Conservation (phyloP, 1,284 basidiomycete genomes). For the Coniferiporia sulphurascens region DNA sequence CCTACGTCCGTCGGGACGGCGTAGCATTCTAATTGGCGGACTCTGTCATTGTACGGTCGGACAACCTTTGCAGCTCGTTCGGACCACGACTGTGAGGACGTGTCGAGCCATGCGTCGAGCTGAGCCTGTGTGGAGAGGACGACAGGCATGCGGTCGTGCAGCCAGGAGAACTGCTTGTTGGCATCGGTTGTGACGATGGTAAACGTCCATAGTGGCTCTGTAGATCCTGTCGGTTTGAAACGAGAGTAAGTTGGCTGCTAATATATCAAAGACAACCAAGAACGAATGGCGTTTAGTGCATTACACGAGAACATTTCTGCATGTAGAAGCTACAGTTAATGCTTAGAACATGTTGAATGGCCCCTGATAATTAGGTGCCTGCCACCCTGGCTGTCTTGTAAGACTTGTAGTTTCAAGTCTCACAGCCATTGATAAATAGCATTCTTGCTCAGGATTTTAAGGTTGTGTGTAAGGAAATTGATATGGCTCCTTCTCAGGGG, state of each 20-base stretch:
- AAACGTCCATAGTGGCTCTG: constrained; percentile 72
- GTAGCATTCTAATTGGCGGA: constrained; percentile 70
- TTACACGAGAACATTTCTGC: too few species aligned
- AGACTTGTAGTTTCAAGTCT: too few species aligned
- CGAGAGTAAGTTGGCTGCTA: background rate
- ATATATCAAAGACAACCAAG: too few species aligned
- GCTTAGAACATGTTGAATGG: too few species aligned
- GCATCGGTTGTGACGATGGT: constrained; percentile 86
- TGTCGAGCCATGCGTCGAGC: constrained; percentile 77
- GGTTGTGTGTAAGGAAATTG: too few species aligned
- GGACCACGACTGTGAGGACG: constrained; percentile 58
- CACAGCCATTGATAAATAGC: too few species aligned
- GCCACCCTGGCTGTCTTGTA: too few species aligned
- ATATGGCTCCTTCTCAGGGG: too few species aligned
- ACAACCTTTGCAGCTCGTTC: constrained; percentile 58
- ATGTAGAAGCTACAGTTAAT: too few species aligned
- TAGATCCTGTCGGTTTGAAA: constrained; percentile 38
- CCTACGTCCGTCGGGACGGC: constrained; percentile 88
- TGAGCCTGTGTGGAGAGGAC: constrained; percentile 65
- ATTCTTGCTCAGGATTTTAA: too few species aligned
- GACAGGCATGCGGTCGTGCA: constrained; percentile 92
- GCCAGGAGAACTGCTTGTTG: constrained; percentile 62
- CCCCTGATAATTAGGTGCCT: too few species aligned
- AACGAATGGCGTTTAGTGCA: too few species aligned
- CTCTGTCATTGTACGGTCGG: constrained; percentile 54